phyloP scores from a whole-genome alignment of 2,329 filamentous ascomycete genomes.

The Cladosporium sphaerospermum region DNA sequence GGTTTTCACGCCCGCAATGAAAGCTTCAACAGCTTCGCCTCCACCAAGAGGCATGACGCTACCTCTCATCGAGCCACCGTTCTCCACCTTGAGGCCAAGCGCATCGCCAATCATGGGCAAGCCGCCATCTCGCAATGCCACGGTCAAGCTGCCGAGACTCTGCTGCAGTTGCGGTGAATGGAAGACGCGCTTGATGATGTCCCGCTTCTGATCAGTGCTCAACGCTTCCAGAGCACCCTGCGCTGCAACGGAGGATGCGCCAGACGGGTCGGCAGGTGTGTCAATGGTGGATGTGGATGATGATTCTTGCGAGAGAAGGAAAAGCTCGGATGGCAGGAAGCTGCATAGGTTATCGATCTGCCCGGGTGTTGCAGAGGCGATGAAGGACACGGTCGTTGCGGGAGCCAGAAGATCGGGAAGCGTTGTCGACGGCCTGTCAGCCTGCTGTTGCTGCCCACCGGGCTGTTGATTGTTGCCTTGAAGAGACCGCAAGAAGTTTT shows the following conservation, averaged over 20 bases:
- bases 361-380: slow-evolving; percentile 59
- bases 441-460: slow-evolving; percentile 34
- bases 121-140: slow-evolving; percentile 83
- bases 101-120: slow-evolving; percentile 85
- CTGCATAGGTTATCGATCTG: slow-evolving; percentile 68
- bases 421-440: slow-evolving; percentile 68
- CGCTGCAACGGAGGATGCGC: slow-evolving; percentile 38
- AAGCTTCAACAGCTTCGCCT: slow-evolving; percentile 81
- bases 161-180: slow-evolving; percentile 88
- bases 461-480: slow-evolving; percentile 43
- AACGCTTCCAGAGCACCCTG: slow-evolving; percentile 69
- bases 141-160: slow-evolving; percentile 74
- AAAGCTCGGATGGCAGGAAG: slow-evolving; percentile 70
- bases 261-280: slow-evolving; percentile 51
- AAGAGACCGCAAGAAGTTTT: slow-evolving; percentile 82
- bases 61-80: slow-evolving; percentile 74
- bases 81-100: slow-evolving; percentile 69
- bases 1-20: slow-evolving; percentile 81
- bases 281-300: slow-evolving; percentile 57
- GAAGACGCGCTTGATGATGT: slow-evolving; percentile 72
- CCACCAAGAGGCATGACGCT: slow-evolving; percentile 80
- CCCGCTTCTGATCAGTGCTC: slow-evolving; percentile 69
- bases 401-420: slow-evolving; percentile 80
- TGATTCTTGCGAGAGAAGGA: slow-evolving; percentile 66
- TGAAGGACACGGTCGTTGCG: slow-evolving; percentile 68